Percentiles rank a stretch among this genome's conserved stretches.
phyloP scores from a whole-genome alignment of 2,329 filamentous ascomycete species.

The Pestalotiopsis sp. region DNA sequence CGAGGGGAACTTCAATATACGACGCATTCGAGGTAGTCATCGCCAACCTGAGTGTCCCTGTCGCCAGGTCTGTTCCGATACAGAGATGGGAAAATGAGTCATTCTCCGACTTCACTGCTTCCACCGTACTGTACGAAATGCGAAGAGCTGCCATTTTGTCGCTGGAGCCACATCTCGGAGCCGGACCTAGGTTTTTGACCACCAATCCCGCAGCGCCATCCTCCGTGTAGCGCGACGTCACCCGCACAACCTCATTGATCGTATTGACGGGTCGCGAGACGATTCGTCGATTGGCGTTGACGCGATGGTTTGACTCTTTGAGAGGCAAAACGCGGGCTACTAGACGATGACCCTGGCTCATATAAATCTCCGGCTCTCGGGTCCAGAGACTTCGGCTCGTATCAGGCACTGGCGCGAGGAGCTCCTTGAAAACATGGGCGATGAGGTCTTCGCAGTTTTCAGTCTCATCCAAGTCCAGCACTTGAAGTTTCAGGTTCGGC shows the following conservation, averaged over 20 bases:
- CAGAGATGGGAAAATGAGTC: conserved; percentile 29
- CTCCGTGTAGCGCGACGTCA: conserved; percentile 21
- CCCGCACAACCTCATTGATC: conserved; percentile 30
- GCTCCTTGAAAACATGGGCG: conserved; percentile 19
- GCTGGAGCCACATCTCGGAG: background rate
- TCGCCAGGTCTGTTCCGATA: conserved; percentile 31
- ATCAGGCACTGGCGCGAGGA: conserved; percentile 9
- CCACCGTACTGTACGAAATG: conserved; percentile 39
- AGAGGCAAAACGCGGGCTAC: conserved; percentile 43
- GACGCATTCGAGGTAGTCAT: conserved; percentile 37
- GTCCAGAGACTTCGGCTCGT: conserved; percentile 25
- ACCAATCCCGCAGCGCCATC: conserved; percentile 25
- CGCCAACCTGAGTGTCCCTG: conserved; percentile 27
- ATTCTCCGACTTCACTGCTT: conserved; percentile 27
- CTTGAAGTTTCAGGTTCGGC: conserved; percentile 27
- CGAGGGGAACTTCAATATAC: conserved; percentile 28
- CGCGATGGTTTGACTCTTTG: conserved; percentile 37
- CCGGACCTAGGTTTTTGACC: conserved; percentile 8
- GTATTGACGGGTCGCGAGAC: conserved; percentile 36
- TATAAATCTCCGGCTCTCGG: conserved; percentile 40
- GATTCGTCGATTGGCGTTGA: conserved; percentile 40
- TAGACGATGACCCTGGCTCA: conserved; percentile 33
- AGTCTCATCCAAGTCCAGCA: conserved; percentile 27
- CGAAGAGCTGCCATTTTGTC: conserved; percentile 23
- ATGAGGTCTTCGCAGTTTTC: conserved; percentile 18